Evolutionary conservation across 331 rosid species (phyloP).

Genomic region (Cydonia oblonga): DNA sequence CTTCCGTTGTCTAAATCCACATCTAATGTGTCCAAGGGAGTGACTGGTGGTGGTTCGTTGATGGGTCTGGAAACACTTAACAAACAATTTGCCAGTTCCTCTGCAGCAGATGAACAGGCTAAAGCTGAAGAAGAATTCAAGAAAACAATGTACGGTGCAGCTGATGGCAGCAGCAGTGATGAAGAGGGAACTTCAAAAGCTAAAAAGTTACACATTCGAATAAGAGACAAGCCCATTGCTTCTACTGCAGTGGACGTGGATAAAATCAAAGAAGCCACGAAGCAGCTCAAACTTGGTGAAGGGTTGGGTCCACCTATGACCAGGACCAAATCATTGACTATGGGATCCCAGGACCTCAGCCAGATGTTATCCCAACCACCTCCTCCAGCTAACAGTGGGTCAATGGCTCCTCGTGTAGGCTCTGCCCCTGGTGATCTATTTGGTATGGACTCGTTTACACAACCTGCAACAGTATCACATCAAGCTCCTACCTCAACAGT

Average conservation of each 20-base stretch:
- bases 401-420: constrained; percentile 30
- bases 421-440: constrained; percentile 63
- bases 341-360: constrained; percentile 69
- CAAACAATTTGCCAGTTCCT: constrained; percentile 41
- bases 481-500: constrained; percentile 31
- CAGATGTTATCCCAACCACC: constrained; percentile 46
- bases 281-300: constrained; percentile 69
- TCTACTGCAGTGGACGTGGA: constrained; percentile 74
- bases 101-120: constrained; percentile 69
- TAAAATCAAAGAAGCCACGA: constrained; percentile 91
- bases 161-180: constrained; percentile 92
- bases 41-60: constrained; percentile 36
- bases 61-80: constrained; percentile 63
- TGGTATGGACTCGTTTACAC: constrained; percentile 40
- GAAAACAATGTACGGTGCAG: constrained; percentile 74
- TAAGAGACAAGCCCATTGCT: constrained; percentile 70
- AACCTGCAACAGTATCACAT: constrained; percentile 42
- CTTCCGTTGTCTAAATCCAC: constrained; percentile 33
- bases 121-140: constrained; percentile 97
- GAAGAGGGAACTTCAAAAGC: constrained; percentile 83
- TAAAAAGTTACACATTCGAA: constrained; percentile 68
- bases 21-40: constrained; percentile 35
- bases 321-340: constrained; percentile 54
- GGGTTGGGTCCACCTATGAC: constrained; percentile 59
- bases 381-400: constrained; percentile 36